phyloP scores from a whole-genome alignment of 345 rosid genomes.

The Noccaea caerulescens region DNA sequence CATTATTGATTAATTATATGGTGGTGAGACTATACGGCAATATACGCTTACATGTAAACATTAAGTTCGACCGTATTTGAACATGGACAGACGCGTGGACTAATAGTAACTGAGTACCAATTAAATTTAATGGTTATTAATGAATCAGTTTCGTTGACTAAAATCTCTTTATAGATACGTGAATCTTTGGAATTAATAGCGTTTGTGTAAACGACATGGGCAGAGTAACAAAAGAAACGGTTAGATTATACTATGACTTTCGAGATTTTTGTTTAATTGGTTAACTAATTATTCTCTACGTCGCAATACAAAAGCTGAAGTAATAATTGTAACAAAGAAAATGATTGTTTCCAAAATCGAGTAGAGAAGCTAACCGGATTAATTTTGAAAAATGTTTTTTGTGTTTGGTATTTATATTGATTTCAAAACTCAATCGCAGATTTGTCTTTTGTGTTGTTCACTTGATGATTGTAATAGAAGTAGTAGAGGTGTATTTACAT shows the following conservation, averaged over 20 bases:
- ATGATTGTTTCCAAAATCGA: slow-evolving; percentile 12
- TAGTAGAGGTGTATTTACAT: no score
- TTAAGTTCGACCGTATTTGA: slow-evolving; percentile 6
- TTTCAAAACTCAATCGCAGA: not conserved
- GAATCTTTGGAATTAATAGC: slow-evolving; percentile 23
- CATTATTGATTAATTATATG: not conserved
- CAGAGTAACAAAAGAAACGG: slow-evolving; percentile 24
- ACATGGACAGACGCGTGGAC: slow-evolving; percentile 17
- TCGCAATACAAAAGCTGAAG: not conserved
- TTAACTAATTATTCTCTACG: not conserved
- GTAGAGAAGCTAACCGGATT: not conserved
- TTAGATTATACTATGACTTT: not conserved
- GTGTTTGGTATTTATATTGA: not conserved
- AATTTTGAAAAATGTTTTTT: no score
- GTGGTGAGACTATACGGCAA: not conserved
- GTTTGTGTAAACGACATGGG: slow-evolving; percentile 33
- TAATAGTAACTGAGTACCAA: slow-evolving; percentile 6
- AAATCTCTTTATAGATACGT: slow-evolving; percentile 28
- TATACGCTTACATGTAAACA: not conserved
- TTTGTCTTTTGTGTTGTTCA: not conserved
- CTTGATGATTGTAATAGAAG: not conserved
- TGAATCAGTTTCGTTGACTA: slow-evolving; percentile 24
- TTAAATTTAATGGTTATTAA: slow-evolving; percentile 4
- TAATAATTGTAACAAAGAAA: slow-evolving; percentile 12
- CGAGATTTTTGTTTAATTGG: not conserved